Conservation (phyloP, 495 filamentous ascomycete species). For the Hyaloscypha variabilis region DNA sequence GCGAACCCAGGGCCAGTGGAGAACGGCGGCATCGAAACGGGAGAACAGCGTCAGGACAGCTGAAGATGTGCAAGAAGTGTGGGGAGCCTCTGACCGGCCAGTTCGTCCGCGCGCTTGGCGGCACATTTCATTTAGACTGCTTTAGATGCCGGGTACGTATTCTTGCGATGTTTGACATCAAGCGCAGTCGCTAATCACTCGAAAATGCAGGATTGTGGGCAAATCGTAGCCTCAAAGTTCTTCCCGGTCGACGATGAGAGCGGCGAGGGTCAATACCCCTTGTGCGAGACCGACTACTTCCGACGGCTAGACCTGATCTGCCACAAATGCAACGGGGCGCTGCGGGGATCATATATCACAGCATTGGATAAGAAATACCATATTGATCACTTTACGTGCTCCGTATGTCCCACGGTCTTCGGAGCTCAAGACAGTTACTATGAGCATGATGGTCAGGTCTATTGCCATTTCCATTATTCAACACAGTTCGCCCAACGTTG, state of each 20-base stretch:
- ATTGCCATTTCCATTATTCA: constrained; percentile 99
- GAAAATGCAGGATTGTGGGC: constrained; percentile 82
- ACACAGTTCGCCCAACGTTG: constrained; percentile 96
- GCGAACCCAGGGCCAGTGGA: constrained; percentile 27
- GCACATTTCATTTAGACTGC: constrained; percentile 96
- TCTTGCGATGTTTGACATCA: constrained; percentile 10
- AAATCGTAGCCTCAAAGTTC: constrained; percentile 97
- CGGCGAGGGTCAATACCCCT: constrained; percentile 83
- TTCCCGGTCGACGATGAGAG: constrained; percentile 93
- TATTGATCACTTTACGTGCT: constrained; percentile 99
- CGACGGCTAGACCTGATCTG: constrained; percentile 89
- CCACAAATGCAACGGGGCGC: constrained; percentile 86
- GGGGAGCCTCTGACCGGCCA: constrained; percentile 84
- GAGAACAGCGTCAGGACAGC: constrained; percentile 52
- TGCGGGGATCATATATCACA: constrained; percentile 98
- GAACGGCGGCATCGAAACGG: constrained; percentile 47
- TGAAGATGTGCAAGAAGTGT: constrained; percentile 85
- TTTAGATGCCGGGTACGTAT: constrained; percentile 90
- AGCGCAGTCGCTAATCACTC: constrained; percentile 19
- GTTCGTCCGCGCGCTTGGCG: constrained; percentile 90
- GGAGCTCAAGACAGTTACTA: constrained; percentile 98
- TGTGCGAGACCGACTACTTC: constrained; percentile 99
- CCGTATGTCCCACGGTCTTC: constrained; percentile 94
- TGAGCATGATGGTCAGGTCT: constrained; percentile 94
- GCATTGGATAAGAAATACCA: constrained; percentile 98